A percentile compares a stretch with the other conserved stretches of the same genome.
phyloP scores from a whole-genome alignment of 2,329 filamentous ascomycete genomes.

The Neodidymelliopsis sp. region DNA sequence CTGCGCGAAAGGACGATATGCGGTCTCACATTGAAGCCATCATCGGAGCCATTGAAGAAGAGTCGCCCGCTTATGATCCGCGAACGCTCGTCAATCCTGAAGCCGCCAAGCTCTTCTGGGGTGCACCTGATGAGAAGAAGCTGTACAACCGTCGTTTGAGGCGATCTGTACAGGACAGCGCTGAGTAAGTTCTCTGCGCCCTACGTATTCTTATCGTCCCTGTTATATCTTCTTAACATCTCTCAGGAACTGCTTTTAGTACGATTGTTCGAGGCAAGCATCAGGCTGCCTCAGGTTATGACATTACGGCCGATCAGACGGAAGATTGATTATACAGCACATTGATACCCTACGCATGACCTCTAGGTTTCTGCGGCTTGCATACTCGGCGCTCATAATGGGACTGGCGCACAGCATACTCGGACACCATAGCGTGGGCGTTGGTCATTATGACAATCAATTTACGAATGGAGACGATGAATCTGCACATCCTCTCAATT shows the following conservation, averaged over 20 bases:
- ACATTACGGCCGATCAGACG: conserved; percentile 29
- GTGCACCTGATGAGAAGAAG: conserved; percentile 78
- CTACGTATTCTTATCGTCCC: neutral
- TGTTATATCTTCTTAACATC: neutral
- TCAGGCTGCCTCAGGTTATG: conserved; percentile 1
- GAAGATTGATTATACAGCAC: conserved; percentile 30
- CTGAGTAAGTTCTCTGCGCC: conserved; percentile 52
- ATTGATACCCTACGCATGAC: conserved; percentile 41
- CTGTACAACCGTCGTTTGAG: conserved; percentile 82
- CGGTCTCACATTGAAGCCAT: conserved; percentile 85
- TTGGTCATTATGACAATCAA: conserved; percentile 6
- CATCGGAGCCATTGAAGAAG: conserved; percentile 83
- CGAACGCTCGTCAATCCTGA: conserved; percentile 86
- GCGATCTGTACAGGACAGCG: conserved; percentile 71
- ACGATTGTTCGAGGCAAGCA: neutral
- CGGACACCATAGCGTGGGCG: conserved; percentile 23
- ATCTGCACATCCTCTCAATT: no score
- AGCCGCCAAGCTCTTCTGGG: conserved; percentile 88
- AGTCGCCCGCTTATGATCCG: conserved; percentile 87
- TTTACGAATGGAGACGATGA: no score
- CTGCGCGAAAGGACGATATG: conserved; percentile 77
- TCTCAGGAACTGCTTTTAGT: conserved; percentile 35
- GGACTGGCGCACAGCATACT: conserved; percentile 21
- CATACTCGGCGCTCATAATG: conserved; percentile 33
- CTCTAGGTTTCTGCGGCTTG: conserved; percentile 26